phyloP scores from a whole-genome alignment of 371 early-diverging fungal genomes.

The Enteropsectra breve region DNA sequence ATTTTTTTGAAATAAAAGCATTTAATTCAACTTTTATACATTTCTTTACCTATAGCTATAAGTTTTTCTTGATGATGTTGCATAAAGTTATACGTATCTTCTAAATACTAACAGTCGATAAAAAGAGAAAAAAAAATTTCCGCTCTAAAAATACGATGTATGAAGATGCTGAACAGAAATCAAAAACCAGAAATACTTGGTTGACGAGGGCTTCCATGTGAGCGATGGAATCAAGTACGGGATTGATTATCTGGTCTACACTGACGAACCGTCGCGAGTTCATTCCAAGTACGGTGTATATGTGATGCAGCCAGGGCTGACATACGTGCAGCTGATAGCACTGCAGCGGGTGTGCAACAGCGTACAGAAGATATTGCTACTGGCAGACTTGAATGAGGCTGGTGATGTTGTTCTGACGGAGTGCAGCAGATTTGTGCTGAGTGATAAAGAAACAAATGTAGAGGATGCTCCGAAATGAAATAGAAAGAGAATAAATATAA shows the following conservation, averaged over 20 bases:
- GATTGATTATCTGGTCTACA: conserved; percentile 51
- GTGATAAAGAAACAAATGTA: too few species aligned
- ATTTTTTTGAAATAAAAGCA: too few species aligned
- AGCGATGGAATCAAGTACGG: conserved; percentile 56
- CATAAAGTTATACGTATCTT: not conserved
- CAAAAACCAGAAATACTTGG: not conserved
- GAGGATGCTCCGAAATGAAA: too few species aligned
- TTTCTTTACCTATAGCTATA: too few species aligned
- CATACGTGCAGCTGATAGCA: conserved; percentile 19
- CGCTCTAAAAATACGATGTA: not conserved
- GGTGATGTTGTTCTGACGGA: too few species aligned
- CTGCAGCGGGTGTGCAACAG: conserved; percentile 23
- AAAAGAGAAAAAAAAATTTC: not conserved
- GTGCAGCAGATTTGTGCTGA: too few species aligned
- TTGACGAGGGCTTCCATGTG: conserved; percentile 27
- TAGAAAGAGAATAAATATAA: too few species aligned
- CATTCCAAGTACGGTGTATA: conserved; percentile 53
- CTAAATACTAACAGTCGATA: not conserved
- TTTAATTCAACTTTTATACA: too few species aligned
- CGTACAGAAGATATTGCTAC: conserved; percentile 16
- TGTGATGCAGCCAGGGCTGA: conserved; percentile 19
- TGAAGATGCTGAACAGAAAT: too few species aligned
- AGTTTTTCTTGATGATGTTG: too few species aligned
- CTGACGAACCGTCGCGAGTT: conserved; percentile 43
- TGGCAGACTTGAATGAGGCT: conserved; percentile 8